Percentiles rank a stretch among this genome's conserved stretches.
Conservation (phyloP, 2,329 filamentous ascomycete species). For the Fusarium veterinarium region DNA sequence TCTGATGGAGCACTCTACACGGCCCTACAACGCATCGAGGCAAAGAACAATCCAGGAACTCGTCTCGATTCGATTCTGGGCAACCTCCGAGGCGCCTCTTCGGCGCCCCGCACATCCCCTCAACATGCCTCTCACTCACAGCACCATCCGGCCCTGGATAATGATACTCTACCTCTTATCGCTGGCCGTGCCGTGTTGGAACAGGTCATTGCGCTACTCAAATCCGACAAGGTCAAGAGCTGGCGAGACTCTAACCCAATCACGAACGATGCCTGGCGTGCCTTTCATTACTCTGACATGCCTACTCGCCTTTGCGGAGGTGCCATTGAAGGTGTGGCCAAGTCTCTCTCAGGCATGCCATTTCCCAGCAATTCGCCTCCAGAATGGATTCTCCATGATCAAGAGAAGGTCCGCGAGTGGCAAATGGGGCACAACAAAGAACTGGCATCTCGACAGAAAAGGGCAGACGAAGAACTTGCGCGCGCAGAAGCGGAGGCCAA, state of each 20-base stretch:
- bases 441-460: constrained; percentile 52
- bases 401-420: constrained; percentile 64
- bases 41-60: constrained; percentile 50
- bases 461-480: constrained; percentile 53
- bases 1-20: constrained; percentile 55
- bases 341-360: constrained; percentile 57
- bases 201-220: constrained; percentile 57
- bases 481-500: constrained; percentile 50
- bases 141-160: constrained; percentile 9
- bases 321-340: constrained; percentile 56
- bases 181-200: constrained; percentile 53
- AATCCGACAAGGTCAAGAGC: constrained; percentile 56
- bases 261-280: constrained; percentile 48
- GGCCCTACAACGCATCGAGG: constrained; percentile 58
- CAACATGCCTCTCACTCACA: constrained; percentile 22
- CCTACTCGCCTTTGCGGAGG: constrained; percentile 57
- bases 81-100: constrained; percentile 45
- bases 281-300: constrained; percentile 56
- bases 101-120: constrained; percentile 24
- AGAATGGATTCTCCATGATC: constrained; percentile 61
- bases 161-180: constrained; percentile 47
- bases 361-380: constrained; percentile 65
- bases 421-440: constrained; percentile 61
- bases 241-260: constrained; percentile 58
- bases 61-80: constrained; percentile 56